Evolutionary conservation across 2,329 filamentous ascomycete species (phyloP).

Genomic region (Ophiocordyceps robertsii): DNA sequence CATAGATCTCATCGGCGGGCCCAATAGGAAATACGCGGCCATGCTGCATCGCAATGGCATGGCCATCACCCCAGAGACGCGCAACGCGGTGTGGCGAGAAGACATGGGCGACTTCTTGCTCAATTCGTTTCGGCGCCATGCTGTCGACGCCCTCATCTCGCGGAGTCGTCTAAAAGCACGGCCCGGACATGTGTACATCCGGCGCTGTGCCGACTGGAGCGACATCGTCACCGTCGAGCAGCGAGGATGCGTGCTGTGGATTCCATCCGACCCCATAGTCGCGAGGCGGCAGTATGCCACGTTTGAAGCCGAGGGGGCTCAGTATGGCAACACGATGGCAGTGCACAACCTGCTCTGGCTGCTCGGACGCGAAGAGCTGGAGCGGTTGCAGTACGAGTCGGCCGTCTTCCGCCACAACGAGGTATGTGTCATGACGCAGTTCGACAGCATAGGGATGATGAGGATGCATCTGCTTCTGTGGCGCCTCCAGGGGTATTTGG

Average conservation of each 20-base stretch:
- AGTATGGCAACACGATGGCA: slow-evolving; percentile 24
- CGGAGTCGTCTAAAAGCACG: slow-evolving; percentile 6
- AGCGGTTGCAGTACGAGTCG: slow-evolving; percentile 22
- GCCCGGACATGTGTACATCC: slow-evolving; percentile 24
- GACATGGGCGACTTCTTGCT: slow-evolving; percentile 45
- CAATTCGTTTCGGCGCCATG: slow-evolving; percentile 31
- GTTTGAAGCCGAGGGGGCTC: slow-evolving; percentile 22
- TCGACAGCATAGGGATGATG: slow-evolving; percentile 24
- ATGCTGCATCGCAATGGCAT: slow-evolving; percentile 15
- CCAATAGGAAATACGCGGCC: slow-evolving; percentile 5
- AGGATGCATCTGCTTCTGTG: slow-evolving; percentile 38
- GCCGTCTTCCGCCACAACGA: slow-evolving; percentile 20
- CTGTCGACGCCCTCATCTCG: slow-evolving; percentile 29
- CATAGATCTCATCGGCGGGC: slow-evolving; percentile 12
- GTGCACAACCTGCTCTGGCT: slow-evolving; percentile 40
- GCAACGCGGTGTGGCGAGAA: slow-evolving; percentile 19
- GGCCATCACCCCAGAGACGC: slow-evolving; percentile 5
- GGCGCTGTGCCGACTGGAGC: slow-evolving; percentile 28
- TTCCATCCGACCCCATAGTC: slow-evolving; percentile 10
- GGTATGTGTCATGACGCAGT: slow-evolving; percentile 27
- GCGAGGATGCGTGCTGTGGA: slow-evolving; percentile 34
- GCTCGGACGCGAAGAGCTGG: slow-evolving; percentile 32
- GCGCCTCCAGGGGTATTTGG: slow-evolving; percentile 44
- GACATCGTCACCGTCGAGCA: slow-evolving; percentile 23
- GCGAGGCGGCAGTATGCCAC: slow-evolving; percentile 27